Percentiles rank a stretch among this genome's conserved stretches.
Evolutionary conservation across 2,329 filamentous ascomycete species (phyloP).

Genomic region (Ascochyta viciae-villosae): DNA sequence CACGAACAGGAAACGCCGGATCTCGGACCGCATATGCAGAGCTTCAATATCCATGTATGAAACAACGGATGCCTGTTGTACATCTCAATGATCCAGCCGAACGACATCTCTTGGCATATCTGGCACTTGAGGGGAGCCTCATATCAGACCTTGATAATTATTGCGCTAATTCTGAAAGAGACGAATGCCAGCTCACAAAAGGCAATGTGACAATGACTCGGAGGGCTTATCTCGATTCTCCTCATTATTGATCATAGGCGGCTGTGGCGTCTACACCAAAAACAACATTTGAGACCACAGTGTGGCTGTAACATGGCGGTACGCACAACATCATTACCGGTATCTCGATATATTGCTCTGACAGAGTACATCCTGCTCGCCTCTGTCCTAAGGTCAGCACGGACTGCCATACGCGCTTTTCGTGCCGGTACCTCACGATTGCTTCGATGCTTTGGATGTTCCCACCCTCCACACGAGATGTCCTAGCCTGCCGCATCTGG

Average conservation of each 20-base stretch:
- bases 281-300: slow-evolving; percentile 5
- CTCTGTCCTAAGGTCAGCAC: slow-evolving; percentile 28
- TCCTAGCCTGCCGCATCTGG: slow-evolving; percentile 26
- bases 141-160: neutral
- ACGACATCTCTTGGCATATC: slow-evolving; percentile 7
- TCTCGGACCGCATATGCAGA: slow-evolving; percentile 16
- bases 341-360: slow-evolving; percentile 26
- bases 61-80: slow-evolving; percentile 9
- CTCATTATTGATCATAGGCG: neutral
- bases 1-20: slow-evolving; percentile 11
- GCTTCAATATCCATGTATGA: slow-evolving; percentile 17
- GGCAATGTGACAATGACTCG: neutral
- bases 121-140: slow-evolving; percentile 4
- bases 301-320: slow-evolving; percentile 18
- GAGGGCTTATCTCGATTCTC: neutral
- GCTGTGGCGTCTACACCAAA: slow-evolving; percentile 8
- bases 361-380: slow-evolving; percentile 25
- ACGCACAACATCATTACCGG: slow-evolving; percentile 11
- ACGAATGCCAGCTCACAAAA: neutral
- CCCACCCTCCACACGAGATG: slow-evolving; percentile 25
- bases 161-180: neutral
- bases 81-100: slow-evolving; percentile 2
- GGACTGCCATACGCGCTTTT: slow-evolving; percentile 35
- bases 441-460: slow-evolving; percentile 17
- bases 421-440: slow-evolving; percentile 22